Base-by-base conservation (phyloP, 768 basidiomycete species). In the Galerina sulciceps region DNA sequence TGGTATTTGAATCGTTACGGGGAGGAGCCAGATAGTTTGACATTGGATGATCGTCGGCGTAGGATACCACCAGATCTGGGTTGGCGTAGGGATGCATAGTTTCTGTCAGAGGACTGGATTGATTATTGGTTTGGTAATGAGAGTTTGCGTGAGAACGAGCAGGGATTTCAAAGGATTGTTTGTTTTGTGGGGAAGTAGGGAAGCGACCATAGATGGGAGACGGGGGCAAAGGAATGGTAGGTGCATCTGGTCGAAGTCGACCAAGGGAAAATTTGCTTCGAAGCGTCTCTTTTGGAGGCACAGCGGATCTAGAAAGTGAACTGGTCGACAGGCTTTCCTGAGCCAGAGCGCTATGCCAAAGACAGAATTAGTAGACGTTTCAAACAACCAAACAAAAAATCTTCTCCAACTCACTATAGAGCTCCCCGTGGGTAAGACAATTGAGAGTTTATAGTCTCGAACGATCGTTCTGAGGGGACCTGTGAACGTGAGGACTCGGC, bases 41-140 rank as follows among this genome's bases (percentile, higher is more conserved):
- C 34, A 67, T 61, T 40, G 73, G 67, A 37, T 73, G 68, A 46
- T 75, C 75, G 44, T 76, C 64, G 54, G 77, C 69, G 48, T 75
- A 70, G 37, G 74, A 73, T 23, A 74, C 69, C 34, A 82, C 82
- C 44, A 90, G 75, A 60, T 91, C 88, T 8, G 91, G 90, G 65
- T 93, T 91, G 52, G 91, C 91, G 69, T 91, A 93, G 23, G 91
- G 91, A 74, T 93, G 91, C 38, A 81, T 67, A 38, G 69, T 76
- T 61, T 79, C 79, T 59, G 75, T 76, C 41, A 69, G 66, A 22
- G 58, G 53, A 23, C 20, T 50, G 15, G 57, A 47, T 47, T 54
- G 50, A 43, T 22, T 60, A 23, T 59, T 58, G 44, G 53, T 43
- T 47, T 58, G 58, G 58, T 64, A 58, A 60, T 26, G 53, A 55